Conservation (phyloP, 2,329 filamentous ascomycete species). For the Eurotiales sp. region DNA sequence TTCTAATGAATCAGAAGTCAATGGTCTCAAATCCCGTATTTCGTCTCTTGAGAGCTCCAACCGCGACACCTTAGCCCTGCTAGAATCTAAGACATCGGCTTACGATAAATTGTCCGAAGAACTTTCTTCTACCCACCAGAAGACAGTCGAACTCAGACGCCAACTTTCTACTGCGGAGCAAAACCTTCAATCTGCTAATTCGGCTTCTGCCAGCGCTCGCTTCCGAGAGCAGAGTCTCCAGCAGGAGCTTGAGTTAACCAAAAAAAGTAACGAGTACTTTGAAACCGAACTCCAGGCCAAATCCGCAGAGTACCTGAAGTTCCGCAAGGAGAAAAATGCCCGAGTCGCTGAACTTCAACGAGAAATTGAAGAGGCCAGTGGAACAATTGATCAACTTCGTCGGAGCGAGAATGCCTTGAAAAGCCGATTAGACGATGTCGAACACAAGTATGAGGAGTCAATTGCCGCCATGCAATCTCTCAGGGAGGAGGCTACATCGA, state of each 20-base stretch:
- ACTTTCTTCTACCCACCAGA: constrained; percentile 82
- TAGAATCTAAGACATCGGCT: constrained; percentile 83
- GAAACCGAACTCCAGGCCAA: constrained; percentile 90
- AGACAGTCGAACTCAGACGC: constrained; percentile 76
- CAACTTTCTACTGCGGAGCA: constrained; percentile 81
- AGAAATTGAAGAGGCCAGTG: constrained; percentile 77
- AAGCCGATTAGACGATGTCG: constrained; percentile 75
- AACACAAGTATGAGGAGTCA: constrained; percentile 81
- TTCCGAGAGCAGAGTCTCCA: constrained; percentile 87
- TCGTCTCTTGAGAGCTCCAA: constrained; percentile 85
- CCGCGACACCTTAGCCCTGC: constrained; percentile 79
- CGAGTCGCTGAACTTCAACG: constrained; percentile 85
- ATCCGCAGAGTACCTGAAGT: constrained; percentile 78
- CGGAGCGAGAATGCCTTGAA: constrained; percentile 77
- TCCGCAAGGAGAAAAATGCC: constrained; percentile 89
- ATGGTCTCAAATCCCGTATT: constrained; percentile 76
- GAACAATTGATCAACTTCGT: constrained; percentile 71
- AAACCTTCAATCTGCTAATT: constrained; percentile 75
- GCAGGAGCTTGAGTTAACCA: constrained; percentile 84
- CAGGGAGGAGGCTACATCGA: constrained; percentile 74
- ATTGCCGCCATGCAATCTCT: constrained; percentile 78
- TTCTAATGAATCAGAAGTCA: constrained; percentile 62
- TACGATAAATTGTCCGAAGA: constrained; percentile 85
- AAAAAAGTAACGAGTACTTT: constrained; percentile 89
- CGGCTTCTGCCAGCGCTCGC: constrained; percentile 73